phyloP scores from a whole-genome alignment of 345 rosid species.

The Eucalyptus regnans region DNA sequence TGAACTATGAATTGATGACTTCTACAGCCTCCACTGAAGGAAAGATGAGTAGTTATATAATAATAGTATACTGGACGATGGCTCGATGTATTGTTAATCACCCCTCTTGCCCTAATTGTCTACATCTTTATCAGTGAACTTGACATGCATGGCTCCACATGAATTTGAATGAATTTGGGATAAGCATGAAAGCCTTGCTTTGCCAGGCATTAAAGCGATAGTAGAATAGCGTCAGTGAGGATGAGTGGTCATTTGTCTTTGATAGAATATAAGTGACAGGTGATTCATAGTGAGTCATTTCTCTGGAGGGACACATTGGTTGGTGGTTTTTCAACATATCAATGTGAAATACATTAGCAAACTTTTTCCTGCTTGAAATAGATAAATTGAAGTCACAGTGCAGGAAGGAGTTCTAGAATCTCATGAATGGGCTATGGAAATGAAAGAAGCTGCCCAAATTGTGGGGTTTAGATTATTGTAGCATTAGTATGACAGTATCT shows the following conservation, averaged over 20 bases:
- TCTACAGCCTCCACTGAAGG: background rate
- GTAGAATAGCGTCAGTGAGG: background rate
- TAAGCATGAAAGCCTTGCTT: background rate
- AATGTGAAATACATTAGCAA: background rate
- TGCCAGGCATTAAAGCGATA: background rate
- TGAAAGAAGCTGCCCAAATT: background rate
- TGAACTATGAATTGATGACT: background rate
- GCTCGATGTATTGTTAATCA: background rate
- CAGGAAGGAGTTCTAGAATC: background rate
- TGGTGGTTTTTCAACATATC: background rate
- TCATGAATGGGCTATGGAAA: background rate
- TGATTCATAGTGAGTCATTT: background rate
- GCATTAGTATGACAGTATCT: background rate
- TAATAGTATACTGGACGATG: background rate
- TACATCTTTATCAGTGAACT: background rate
- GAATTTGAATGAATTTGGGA: background rate
- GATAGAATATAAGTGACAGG: background rate
- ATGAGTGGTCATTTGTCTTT: background rate
- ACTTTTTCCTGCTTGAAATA: background rate
- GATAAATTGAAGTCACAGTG: background rate
- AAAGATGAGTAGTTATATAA: background rate
- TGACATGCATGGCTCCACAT: background rate
- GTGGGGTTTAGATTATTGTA: background rate
- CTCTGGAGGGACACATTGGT: background rate
- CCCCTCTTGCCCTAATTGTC: background rate